Conservation (phyloP, 208 protist species). For the Trypanosoma platydactyli region DNA sequence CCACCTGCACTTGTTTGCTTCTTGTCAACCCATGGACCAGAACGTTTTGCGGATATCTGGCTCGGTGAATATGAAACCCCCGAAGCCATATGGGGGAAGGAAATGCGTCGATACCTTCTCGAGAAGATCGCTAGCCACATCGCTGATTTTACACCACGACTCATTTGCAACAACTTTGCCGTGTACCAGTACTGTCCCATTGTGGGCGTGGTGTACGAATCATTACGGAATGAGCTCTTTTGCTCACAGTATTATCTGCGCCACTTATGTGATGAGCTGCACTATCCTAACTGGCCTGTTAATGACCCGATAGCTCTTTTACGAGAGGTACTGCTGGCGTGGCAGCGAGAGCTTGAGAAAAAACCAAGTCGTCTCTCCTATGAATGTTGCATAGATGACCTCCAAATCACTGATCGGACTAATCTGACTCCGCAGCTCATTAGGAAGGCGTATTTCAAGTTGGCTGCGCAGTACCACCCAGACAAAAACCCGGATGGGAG, state of each 20-base stretch:
- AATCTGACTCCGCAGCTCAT: conserved; percentile 56
- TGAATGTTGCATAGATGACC: conserved; percentile 60
- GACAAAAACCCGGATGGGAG: conserved; percentile 96
- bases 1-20: conserved; percentile 94
- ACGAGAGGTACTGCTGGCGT: conserved; percentile 82
- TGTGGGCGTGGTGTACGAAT: conserved; percentile 79
- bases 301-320: conserved; percentile 83
- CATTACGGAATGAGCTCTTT: conserved; percentile 92
- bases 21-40: conserved; percentile 88
- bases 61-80: conserved; percentile 94
- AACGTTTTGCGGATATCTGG: conserved; percentile 91
- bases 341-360: conserved; percentile 87
- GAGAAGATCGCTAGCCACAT: conserved; percentile 92
- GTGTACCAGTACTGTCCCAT: conserved; percentile 95
- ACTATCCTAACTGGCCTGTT: conserved; percentile 94
- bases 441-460: conserved; percentile 93
- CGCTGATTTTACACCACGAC: conserved; percentile 90
- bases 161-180: conserved; percentile 85
- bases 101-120: conserved; percentile 91
- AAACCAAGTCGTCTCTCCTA: conserved; percentile 68
- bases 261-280: conserved; percentile 89
- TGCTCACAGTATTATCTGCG: conserved; percentile 94
- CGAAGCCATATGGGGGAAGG: conserved; percentile 93
- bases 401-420: conserved; percentile 58
- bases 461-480: conserved; percentile 94